phyloP scores from a whole-genome alignment of 140 eudicot genomes.

The Stevia rebaudiana region DNA sequence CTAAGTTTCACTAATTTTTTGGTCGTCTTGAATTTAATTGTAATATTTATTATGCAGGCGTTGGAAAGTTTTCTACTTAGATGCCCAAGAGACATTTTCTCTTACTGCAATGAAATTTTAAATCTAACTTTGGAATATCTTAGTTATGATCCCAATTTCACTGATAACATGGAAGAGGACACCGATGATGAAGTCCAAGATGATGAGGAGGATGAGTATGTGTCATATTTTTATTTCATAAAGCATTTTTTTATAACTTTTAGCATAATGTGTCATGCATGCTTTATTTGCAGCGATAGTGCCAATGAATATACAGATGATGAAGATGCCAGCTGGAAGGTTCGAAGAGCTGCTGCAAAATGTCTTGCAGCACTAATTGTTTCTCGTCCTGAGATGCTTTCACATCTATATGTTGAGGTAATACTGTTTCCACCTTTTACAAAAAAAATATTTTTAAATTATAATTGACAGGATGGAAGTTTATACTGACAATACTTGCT shows the following conservation, averaged over 20 bases:
- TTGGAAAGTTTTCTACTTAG: constrained; percentile 90
- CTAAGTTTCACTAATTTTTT: background rate
- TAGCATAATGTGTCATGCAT: constrained; percentile 21
- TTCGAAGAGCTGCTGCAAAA: constrained; percentile 97
- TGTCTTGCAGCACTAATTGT: constrained; percentile 94
- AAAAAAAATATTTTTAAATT: background rate
- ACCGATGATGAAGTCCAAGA: constrained; percentile 74
- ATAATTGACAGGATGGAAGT: background rate
- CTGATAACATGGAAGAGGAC: constrained; percentile 97
- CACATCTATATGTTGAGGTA: constrained; percentile 79
- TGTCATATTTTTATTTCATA: background rate
- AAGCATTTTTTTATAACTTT: background rate
- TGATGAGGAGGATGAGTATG: constrained; percentile 97
- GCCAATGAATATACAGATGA: constrained; percentile 97
- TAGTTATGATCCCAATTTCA: constrained; percentile 95
- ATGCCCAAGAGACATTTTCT: constrained; percentile 88
- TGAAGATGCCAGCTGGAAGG: constrained; percentile 99
- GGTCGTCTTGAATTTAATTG: constrained; percentile 1
- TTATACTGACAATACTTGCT: background rate
- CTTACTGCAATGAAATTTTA: constrained; percentile 76
- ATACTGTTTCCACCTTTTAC: constrained; percentile 14
- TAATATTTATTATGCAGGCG: constrained; percentile 52
- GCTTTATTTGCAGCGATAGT: constrained; percentile 68
- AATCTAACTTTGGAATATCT: constrained; percentile 81
- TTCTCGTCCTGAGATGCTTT: constrained; percentile 97